Conservation (phyloP, 2,329 filamentous ascomycete species). For the Colletotrichum sp. region DNA sequence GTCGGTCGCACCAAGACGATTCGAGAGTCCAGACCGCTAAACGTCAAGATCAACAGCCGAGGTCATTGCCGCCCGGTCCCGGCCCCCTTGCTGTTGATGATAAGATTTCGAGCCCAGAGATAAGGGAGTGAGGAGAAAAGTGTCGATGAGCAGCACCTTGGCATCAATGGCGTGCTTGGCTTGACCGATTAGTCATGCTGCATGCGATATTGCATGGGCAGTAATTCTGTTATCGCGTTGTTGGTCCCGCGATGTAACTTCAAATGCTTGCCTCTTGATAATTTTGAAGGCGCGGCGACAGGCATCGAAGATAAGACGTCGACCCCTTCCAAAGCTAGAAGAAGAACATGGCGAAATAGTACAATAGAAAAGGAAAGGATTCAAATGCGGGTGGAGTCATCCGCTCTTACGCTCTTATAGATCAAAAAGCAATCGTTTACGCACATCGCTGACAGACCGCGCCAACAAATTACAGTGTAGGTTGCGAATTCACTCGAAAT, state of each 20-base stretch:
- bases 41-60: background rate
- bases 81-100: background rate
- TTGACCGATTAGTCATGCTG: background rate
- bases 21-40: background rate
- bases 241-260: background rate
- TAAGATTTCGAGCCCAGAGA: background rate
- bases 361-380: background rate
- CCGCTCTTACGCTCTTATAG: background rate
- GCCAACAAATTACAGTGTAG: background rate
- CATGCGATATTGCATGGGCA: background rate
- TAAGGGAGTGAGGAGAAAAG: background rate
- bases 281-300: background rate
- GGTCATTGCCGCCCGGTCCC: background rate
- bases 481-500: background rate
- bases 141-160: slow-evolving; percentile 5
- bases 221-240: background rate
- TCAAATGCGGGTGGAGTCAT: background rate
- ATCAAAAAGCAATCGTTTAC: background rate
- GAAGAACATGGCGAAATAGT: background rate
- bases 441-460: background rate
- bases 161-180: slow-evolving; percentile 9
- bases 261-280: background rate
- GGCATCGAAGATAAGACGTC: background rate
- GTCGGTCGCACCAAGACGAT: background rate
- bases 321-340: background rate